A percentile compares a stretch with the other conserved stretches of the same genome.
phyloP scores from a whole-genome alignment of 805 yeast genomes.

The Yarrowia bubula region DNA sequence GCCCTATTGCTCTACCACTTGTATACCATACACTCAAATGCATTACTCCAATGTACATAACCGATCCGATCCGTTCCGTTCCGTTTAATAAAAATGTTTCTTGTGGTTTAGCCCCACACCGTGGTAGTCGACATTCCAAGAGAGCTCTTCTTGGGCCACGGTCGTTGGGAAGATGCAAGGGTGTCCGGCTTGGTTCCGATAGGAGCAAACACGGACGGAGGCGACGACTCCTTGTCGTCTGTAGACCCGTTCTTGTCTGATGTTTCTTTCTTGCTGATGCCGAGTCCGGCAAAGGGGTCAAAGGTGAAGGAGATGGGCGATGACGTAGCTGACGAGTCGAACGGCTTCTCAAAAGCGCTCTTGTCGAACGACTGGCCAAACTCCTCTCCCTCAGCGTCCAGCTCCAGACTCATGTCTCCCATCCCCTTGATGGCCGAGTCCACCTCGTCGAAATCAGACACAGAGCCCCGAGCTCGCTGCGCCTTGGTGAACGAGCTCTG shows the following conservation, averaged over 20 bases:
- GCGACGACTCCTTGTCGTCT: not conserved
- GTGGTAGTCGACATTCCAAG: constrained; percentile 18
- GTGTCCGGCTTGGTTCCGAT: constrained; percentile 21
- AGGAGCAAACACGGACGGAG: constrained; percentile 25
- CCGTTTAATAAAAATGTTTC: constrained; percentile 24
- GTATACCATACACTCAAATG: not conserved
- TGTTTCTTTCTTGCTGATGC: not conserved
- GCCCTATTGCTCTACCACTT: no score
- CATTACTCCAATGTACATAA: constrained; percentile 26
- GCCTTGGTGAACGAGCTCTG: not conserved
- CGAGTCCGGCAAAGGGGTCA: constrained; percentile 22
- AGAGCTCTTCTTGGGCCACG: constrained; percentile 26
- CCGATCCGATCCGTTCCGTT: constrained; percentile 23
- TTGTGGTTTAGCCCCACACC: constrained; percentile 8
- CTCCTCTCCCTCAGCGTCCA: not conserved
- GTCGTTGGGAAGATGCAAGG: constrained; percentile 25
- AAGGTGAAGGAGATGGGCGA: constrained; percentile 26
- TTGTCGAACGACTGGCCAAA: not conserved
- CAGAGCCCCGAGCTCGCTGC: not conserved
- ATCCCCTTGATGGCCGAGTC: constrained; percentile 22
- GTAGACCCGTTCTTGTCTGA: not conserved
- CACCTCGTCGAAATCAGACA: constrained; percentile 20
- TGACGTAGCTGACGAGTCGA: constrained; percentile 5
- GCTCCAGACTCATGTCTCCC: constrained; percentile 23
- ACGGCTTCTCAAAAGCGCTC: not conserved